phyloP scores from a whole-genome alignment of 2,329 filamentous ascomycete genomes.

The Botryotinia globosa region DNA sequence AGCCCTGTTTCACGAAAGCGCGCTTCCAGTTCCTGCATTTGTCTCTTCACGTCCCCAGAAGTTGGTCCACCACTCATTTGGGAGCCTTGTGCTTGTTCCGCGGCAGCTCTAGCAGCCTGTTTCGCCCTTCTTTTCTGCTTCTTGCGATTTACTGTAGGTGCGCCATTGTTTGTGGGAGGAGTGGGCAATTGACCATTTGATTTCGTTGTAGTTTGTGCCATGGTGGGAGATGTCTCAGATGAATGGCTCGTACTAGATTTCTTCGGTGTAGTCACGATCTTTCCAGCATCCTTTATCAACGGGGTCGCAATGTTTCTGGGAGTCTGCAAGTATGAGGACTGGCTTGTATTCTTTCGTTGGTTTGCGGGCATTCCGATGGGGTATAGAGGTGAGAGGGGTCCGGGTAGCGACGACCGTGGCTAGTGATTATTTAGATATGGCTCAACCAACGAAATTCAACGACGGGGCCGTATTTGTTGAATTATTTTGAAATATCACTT shows the following conservation, averaged over 20 bases:
- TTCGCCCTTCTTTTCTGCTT: constrained; percentile 93
- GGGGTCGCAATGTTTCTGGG: constrained; percentile 57
- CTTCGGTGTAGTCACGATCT: constrained; percentile 65
- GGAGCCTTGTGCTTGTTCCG: constrained; percentile 31
- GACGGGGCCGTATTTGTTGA: neutral
- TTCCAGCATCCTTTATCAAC: constrained; percentile 66
- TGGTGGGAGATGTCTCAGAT: constrained; percentile 51
- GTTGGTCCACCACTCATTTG: constrained; percentile 30
- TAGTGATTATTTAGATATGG: constrained; percentile 10
- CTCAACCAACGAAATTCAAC: constrained; percentile 13
- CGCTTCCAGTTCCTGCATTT: constrained; percentile 35
- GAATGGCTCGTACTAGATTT: constrained; percentile 48
- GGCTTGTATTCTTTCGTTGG: constrained; percentile 49
- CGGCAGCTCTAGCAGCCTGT: constrained; percentile 42
- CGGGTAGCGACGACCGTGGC: constrained; percentile 14
- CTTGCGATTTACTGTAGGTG: constrained; percentile 73
- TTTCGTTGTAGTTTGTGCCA: constrained; percentile 38
- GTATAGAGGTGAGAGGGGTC: constrained; percentile 13
- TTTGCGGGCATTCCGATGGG: constrained; percentile 50
- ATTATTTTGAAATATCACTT: constrained; percentile 2
- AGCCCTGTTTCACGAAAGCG: constrained; percentile 34
- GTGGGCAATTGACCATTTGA: constrained; percentile 35
- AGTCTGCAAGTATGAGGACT: constrained; percentile 51
- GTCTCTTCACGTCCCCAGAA: constrained; percentile 25
- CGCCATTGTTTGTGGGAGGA: constrained; percentile 34